Evolutionary conservation across 176 grass and related monocot genomes (phyloP), one percentile per base, ranked within the genome.

Genomic region (Canna indica): DNA sequence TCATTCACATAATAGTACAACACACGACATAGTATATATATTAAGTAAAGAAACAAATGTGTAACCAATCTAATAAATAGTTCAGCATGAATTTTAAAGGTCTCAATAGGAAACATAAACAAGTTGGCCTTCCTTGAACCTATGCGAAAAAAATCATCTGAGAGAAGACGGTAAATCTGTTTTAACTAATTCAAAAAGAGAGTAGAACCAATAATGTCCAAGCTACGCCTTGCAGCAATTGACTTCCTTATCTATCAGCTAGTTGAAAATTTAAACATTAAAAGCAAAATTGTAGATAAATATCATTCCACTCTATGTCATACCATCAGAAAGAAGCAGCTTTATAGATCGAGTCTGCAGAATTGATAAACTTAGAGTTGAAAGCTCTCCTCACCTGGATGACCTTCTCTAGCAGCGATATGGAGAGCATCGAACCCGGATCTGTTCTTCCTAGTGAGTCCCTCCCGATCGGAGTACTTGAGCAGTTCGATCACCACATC

Each of bases 401-500:
- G 92, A 2, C 92, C 92, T 88, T 96, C 83, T 80, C 78, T 88
- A 10, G 78, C 88, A 12, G 92, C 92, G 1, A 91, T 80, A 71
- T 96, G 92, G 75, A 91, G 73, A 20, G 80, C 83, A 64, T 91
- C 92, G 29, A 86, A 91, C 2, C 88, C 85, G 3, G 81, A 72
- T 68, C 77, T 85, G 85, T 89, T 96, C 92, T 91, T 96, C 78
- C 83, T 81, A 29, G 71, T 36, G 46, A 89, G 85, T 61, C 88
- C 88, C 46, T 96, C 83, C 65, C 76, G 75, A 75, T 96, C 79
- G 1, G 92, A 85, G 85, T 91, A 85, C 27, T 89, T 87, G 68
- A 96, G 83, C 76, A 96, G 81, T 81, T 96, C 92, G 47, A 88
- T 27, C 45, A 96, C 92, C 73, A 96, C 86, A 42, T 91, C 81